A percentile compares a stretch with the other conserved stretches of the same genome.
Evolutionary conservation across 1,139 yeast genomes (phyloP).

Genomic region (Hyphopichia fennica): DNA sequence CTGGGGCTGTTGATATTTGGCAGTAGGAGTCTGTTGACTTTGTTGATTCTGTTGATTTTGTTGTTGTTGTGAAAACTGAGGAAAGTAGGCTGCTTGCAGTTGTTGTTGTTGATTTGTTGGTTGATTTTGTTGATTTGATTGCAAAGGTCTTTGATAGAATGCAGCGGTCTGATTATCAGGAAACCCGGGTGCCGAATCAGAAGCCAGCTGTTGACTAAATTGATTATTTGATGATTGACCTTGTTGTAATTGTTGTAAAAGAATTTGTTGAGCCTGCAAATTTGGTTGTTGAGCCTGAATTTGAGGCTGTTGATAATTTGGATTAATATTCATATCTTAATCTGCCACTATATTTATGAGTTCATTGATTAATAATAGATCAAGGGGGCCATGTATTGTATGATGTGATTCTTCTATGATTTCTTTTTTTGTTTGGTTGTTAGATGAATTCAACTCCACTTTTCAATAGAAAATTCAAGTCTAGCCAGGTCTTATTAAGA

Average conservation of each 20-base stretch:
- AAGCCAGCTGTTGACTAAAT: constrained; percentile 1
- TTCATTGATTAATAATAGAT: too few relatives aligned
- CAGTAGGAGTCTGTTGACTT: constrained; percentile 22
- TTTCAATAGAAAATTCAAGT: too few relatives aligned
- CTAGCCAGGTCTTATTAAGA: too few relatives aligned
- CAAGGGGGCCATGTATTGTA: too few relatives aligned
- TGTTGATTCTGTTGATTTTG: constrained; percentile 21
- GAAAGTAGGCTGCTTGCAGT: constrained; percentile 21
- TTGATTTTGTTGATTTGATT: constrained; percentile 9
- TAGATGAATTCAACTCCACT: too few relatives aligned
- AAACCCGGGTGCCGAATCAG: constrained; percentile 1
- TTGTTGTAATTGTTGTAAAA: constrained; percentile 47
- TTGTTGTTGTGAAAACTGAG: constrained; percentile 21
- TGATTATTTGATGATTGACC: constrained; percentile 23
- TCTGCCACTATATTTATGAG: too few relatives aligned
- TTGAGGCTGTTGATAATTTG: constrained; percentile 33
- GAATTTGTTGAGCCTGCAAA: constrained; percentile 45
- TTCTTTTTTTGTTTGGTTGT: too few relatives aligned
- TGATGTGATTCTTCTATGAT: too few relatives aligned
- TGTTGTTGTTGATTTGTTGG: constrained; percentile 17
- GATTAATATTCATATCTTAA: constrained; percentile 26
- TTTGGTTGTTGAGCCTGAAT: constrained; percentile 32
- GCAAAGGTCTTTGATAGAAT: constrained; percentile 24
- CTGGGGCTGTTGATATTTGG: constrained; percentile 16
- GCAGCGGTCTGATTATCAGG: not conserved